These are phyloP conservation scores for Casaregolazyma suthepensis DNA, from an alignment of 1,139 yeast species.

Conservation along the genomic window DNA sequence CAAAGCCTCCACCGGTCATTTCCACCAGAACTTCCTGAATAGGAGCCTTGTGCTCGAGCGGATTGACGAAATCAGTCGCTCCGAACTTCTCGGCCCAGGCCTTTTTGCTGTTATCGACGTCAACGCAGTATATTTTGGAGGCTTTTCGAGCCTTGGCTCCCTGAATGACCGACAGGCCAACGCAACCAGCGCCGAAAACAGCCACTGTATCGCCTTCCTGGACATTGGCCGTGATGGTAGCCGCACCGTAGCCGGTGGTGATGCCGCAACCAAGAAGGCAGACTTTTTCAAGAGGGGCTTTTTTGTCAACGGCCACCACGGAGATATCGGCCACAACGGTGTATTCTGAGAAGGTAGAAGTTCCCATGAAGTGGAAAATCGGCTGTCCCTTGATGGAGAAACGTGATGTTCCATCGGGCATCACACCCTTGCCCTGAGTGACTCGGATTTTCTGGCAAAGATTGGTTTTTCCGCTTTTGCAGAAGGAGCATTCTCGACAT, in stretches of 20 bases:
- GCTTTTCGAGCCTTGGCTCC: constrained; percentile 87
- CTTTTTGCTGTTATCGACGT: constrained; percentile 76
- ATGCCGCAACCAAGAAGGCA: constrained; percentile 97
- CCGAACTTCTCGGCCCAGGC: constrained; percentile 87
- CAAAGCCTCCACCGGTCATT: constrained; percentile 94
- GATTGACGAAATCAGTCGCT: constrained; percentile 91
- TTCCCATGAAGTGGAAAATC: constrained; percentile 91
- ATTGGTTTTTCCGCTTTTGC: constrained; percentile 92
- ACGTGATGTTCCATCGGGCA: constrained; percentile 95
- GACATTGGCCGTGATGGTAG: constrained; percentile 87
- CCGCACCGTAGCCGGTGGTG: constrained; percentile 98
- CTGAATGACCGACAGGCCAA: constrained; percentile 91
- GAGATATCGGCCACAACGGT: constrained; percentile 97
- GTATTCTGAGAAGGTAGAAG: constrained; percentile 93
- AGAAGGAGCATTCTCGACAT: constrained; percentile 91
- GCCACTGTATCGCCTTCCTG: constrained; percentile 92
- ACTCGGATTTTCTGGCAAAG: constrained; percentile 87
- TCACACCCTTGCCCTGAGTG: constrained; percentile 84
- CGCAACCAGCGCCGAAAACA: constrained; percentile 96
- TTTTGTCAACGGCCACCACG: constrained; percentile 83
- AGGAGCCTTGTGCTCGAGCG: constrained; percentile 60
- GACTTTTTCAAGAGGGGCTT: constrained; percentile 78
- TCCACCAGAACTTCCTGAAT: constrained; percentile 82
- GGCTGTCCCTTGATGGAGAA: constrained; percentile 76
- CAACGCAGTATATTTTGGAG: constrained; percentile 75